phyloP scores from a whole-genome alignment of 2,329 filamentous ascomycete species.

The Beauveria australis region DNA sequence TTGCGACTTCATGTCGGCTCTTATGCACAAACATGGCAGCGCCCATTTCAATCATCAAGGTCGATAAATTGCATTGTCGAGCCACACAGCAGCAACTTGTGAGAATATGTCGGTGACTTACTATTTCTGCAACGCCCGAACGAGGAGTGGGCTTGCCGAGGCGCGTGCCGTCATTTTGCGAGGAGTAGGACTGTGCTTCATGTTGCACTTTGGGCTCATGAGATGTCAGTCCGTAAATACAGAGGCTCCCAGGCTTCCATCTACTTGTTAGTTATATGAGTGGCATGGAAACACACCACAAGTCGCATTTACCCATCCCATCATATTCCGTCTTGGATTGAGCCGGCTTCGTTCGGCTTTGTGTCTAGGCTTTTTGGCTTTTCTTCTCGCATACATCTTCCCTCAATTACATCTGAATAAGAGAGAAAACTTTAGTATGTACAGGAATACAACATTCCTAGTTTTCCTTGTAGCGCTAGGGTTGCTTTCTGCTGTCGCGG shows the following conservation, averaged over 20 bases:
- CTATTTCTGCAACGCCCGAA: neutral
- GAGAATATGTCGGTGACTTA: neutral
- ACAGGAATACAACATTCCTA: neutral
- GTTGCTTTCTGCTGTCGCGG: neutral
- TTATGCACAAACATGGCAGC: neutral
- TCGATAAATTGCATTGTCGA: neutral
- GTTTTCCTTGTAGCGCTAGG: neutral
- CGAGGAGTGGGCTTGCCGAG: neutral
- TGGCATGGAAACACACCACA: neutral
- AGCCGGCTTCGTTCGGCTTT: neutral
- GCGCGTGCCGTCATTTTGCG: neutral
- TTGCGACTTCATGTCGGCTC: neutral
- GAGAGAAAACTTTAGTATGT: neutral
- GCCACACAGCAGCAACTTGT: neutral
- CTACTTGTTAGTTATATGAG: neutral
- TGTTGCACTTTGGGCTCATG: neutral
- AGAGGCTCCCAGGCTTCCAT: too few relatives aligned
- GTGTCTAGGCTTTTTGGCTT: neutral
- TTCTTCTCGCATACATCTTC: neutral
- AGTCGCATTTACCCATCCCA: neutral
- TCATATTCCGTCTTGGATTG: neutral
- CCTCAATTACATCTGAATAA: neutral
- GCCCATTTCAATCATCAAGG: neutral
- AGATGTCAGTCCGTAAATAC: neutral
- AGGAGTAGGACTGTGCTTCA: neutral